phyloP scores from a whole-genome alignment of 331 rosid genomes.

The Malus hybrid region DNA sequence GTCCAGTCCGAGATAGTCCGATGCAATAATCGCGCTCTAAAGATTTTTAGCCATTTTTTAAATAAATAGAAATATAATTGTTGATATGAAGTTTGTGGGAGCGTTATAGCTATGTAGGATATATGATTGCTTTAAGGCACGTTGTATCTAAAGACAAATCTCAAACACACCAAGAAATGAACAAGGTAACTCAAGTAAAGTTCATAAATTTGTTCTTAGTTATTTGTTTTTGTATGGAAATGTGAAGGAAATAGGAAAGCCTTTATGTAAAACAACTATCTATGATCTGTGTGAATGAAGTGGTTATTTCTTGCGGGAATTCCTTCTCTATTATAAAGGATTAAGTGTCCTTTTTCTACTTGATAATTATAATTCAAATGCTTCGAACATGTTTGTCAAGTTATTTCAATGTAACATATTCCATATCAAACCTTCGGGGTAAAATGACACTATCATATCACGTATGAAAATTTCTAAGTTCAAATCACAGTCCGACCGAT shows the following conservation, averaged over 20 bases:
- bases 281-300: background rate
- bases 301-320: no score
- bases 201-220: background rate
- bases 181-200: background rate
- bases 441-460: no score
- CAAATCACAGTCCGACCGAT: background rate
- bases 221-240: background rate
- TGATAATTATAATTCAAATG: background rate
- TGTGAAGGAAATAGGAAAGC: background rate
- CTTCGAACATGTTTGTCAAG: background rate
- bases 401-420: background rate
- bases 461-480: background rate
- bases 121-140: no score
- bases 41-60: no score
- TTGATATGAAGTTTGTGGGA: no score
- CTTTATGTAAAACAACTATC: background rate
- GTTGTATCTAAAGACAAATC: background rate
- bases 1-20: no score
- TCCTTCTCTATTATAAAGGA: no score
- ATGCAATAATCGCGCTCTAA: no score
- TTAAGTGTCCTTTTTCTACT: no score
- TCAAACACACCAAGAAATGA: background rate
- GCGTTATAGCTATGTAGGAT: no score
- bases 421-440: background rate
- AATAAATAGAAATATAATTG: no score